These are phyloP conservation scores for Salvia sclarea DNA, from an alignment of 305 asterid genomes.

Conservation along the genomic window DNA sequence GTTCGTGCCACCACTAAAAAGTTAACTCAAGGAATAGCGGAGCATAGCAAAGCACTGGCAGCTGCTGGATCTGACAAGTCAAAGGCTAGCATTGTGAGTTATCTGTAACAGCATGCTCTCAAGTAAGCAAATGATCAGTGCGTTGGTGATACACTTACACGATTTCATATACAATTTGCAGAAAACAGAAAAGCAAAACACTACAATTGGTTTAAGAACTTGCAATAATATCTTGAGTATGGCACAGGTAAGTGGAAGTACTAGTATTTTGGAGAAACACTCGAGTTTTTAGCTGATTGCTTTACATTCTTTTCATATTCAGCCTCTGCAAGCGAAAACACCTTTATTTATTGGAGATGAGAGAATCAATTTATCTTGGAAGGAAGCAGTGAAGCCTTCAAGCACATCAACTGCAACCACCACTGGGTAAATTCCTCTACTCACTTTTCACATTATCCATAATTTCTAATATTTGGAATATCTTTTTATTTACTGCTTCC, in stretches of 20 bases:
- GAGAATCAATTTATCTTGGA: conserved; percentile 81
- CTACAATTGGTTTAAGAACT: conserved; percentile 72
- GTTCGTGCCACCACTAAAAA: conserved; percentile 73
- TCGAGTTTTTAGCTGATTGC: conserved; percentile 31
- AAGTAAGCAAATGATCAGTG: conserved; percentile 14
- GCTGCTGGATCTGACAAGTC: conserved; percentile 84
- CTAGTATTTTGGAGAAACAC: conserved; percentile 15
- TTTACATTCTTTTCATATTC: conserved; percentile 28
- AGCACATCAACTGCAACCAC: conserved; percentile 48
- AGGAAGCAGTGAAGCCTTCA: conserved; percentile 63
- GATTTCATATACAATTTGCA: conserved; percentile 43
- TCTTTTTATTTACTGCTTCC: neutral
- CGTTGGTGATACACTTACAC: conserved; percentile 11
- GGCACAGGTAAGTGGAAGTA: conserved; percentile 63
- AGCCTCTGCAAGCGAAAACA: conserved; percentile 84
- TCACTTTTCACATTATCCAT: neutral
- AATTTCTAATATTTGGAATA: too few relatives aligned
- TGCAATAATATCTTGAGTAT: conserved; percentile 92
- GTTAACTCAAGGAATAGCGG: conserved; percentile 80
- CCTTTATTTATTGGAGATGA: conserved; percentile 91
- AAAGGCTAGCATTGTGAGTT: conserved; percentile 78
- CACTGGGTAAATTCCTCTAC: conserved; percentile 57
- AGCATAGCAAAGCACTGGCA: conserved; percentile 61
- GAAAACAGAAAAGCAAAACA: conserved; percentile 78
- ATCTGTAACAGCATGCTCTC: conserved; percentile 12